Base-by-base conservation (phyloP, 2,329 filamentous ascomycete genomes). In the Cytospora schulzeri region DNA sequence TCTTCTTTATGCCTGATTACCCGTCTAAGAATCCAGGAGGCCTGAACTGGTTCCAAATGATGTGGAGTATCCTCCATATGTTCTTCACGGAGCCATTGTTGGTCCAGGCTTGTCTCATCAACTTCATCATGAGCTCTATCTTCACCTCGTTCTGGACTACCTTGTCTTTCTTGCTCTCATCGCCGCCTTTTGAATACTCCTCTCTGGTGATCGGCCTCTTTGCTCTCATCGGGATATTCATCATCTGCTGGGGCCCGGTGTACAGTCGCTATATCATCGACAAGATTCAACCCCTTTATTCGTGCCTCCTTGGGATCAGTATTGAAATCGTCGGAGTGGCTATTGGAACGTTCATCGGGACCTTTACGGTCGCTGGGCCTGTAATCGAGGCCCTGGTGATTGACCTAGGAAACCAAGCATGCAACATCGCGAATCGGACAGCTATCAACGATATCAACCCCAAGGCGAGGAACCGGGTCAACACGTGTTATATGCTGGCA, bases 401-500 rank as follows among this genome's bases (percentile, higher is more conserved):
- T 66, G 91, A 95, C 69, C 81, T 92, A 29, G 91, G 91, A 0
- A 80, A 88, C 66, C 91, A 93, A 75, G 90, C 87, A 1, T 82
- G 85, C 0, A 90, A 93, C 73, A 90, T 92, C 35, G 89, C 89
- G 1, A 93, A 93, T 70, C 79, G 91, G 0, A 81, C 83, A 0
- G 82, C 85, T 4, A 90, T 95, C 24, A 93, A 91, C 70, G 77
- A 79, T 1, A 86, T 94, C 26, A 88, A 90, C 60, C 87, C 91
- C 0, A 88, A 86, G 66, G 88, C 88, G 0, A 78, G 90, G 5
- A 95, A 93, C 75, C 77, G 91, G 4, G 84, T 94, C 28, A 95
- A 95, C 72, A 93, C 91, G 0, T 90, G 88, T 1, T 95, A 92
- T 71, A 95, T 94, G 91, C 82, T 93, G 0, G 82, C 83, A 9